A percentile compares a stretch with the other conserved stretches of the same genome.
phyloP scores from a whole-genome alignment of 169 alveolate species.

The Cryptosporidium parvum region DNA sequence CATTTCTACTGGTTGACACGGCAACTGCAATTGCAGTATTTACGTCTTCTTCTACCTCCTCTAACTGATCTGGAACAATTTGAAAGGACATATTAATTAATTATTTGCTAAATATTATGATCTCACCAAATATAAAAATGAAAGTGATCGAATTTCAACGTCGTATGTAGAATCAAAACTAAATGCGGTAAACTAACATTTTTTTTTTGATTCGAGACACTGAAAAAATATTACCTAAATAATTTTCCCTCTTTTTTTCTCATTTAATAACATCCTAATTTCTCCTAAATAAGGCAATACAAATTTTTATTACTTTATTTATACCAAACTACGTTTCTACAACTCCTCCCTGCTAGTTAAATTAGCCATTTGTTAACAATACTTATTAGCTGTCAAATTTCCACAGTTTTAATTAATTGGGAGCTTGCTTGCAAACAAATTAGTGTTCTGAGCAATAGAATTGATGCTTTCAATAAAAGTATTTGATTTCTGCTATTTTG shows the following conservation, averaged over 20 bases:
- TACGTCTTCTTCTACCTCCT: constrained; percentile 73
- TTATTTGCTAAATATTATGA: background rate
- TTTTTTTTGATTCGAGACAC: constrained; percentile 19
- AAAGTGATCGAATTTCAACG: background rate
- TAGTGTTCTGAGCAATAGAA: no score
- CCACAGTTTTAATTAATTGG: background rate
- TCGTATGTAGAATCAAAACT: constrained; percentile 5
- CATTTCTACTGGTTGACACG: constrained; percentile 48
- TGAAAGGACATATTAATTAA: constrained; percentile 48
- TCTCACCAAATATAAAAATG: background rate
- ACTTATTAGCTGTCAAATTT: no score
- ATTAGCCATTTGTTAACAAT: no score
- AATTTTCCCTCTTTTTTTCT: background rate
- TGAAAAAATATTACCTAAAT: background rate
- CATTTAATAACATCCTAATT: no score
- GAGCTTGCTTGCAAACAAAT: background rate
- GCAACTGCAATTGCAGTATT: constrained; percentile 70
- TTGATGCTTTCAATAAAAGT: background rate
- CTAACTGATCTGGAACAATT: constrained; percentile 60
- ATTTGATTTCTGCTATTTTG: background rate
- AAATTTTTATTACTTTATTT: no score
- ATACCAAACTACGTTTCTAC: background rate
- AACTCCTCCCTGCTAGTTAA: background rate
- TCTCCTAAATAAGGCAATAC: background rate
- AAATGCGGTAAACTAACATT: constrained; percentile 2